Conservation (phyloP, 1,284 basidiomycete genomes). For the Ustilago nuda region DNA sequence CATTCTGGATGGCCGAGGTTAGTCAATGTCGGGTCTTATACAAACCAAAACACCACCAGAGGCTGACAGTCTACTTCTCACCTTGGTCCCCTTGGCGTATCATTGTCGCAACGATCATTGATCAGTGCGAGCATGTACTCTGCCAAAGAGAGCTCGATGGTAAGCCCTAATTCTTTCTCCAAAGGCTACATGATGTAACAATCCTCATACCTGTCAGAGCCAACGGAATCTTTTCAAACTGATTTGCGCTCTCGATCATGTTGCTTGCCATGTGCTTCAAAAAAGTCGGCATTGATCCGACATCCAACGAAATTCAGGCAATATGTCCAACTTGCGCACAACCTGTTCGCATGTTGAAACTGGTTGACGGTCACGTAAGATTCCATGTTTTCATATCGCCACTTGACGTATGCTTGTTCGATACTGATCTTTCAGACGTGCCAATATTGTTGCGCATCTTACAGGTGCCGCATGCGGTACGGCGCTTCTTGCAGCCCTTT, state of each 20-base stretch:
- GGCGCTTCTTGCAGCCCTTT: conserved; percentile 25
- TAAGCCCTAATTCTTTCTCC: neutral
- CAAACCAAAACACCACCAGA: neutral
- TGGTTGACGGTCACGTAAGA: conserved; percentile 18
- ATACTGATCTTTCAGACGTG: neutral
- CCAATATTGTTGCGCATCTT: neutral
- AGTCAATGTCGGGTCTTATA: conserved; percentile 4
- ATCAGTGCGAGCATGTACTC: conserved; percentile 37
- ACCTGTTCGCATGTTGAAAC: conserved; percentile 12
- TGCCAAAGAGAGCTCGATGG: conserved; percentile 39
- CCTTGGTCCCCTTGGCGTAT: neutral
- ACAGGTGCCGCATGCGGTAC: conserved; percentile 13
- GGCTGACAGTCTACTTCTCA: neutral
- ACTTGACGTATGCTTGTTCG: neutral
- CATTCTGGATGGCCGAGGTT: conserved; percentile 47
- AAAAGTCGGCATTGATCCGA: neutral
- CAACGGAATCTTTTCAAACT: neutral
- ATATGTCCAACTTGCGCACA: conserved; percentile 16
- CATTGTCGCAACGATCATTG: neutral
- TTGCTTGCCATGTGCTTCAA: neutral
- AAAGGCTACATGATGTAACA: neutral
- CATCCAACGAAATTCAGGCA: conserved; percentile 13
- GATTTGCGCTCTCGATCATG: neutral
- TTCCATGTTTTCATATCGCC: neutral
- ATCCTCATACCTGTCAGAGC: neutral